Base-by-base conservation (phyloP, 768 basidiomycete species). In the Lactarius hatsudake region DNA sequence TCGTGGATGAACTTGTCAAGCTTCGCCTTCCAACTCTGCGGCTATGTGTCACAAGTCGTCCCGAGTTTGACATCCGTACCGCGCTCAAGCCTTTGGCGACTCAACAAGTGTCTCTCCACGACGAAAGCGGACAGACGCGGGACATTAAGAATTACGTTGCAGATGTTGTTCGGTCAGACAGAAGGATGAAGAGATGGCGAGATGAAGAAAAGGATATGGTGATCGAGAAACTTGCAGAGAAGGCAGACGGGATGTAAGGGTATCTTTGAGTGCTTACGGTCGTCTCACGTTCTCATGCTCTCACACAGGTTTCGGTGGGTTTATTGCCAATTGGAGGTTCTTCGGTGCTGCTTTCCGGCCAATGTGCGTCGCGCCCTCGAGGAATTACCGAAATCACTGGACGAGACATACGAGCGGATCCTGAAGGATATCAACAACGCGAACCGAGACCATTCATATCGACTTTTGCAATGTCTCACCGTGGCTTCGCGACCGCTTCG, bases 261-360 rank as follows among this genome's bases (percentile, higher is more conserved):
- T 20, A 5, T 23, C 48, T 26, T 51, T 4, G 48, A 51, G 0
- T 51, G 5, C 12, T 51, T 1, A 51, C 5, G 18, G 20, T 20
- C 3, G 48, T 3, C 10, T 10, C 5, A 5, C n/a, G n/a, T 10
- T 51, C 48, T 51, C 9, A 51, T 13, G 0, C 23, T 48, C n/a
- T 51, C 12, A 15, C 0, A 23, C 55, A 64, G 63, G 63, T 64
- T 58, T 51, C 63, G 57, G 23, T 64, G 56, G 56, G 57, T 64
- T 8, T 51, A 10, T 28, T 64, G 63, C 42, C 63, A 64, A 36
- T 36, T 64, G 17, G 45, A 64, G 20, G 23, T 36, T 0, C 57
- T 64, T 2, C 34, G 63, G 3, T 45, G 13, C 8, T 64, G 63
- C 17, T 23, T 64, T 15, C 56, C 57, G 0, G 9, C 55, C 1